These are phyloP conservation scores for Cryptococcus floricola DNA, from an alignment of 1,284 basidiomycete species.

Conservation along the genomic window DNA sequence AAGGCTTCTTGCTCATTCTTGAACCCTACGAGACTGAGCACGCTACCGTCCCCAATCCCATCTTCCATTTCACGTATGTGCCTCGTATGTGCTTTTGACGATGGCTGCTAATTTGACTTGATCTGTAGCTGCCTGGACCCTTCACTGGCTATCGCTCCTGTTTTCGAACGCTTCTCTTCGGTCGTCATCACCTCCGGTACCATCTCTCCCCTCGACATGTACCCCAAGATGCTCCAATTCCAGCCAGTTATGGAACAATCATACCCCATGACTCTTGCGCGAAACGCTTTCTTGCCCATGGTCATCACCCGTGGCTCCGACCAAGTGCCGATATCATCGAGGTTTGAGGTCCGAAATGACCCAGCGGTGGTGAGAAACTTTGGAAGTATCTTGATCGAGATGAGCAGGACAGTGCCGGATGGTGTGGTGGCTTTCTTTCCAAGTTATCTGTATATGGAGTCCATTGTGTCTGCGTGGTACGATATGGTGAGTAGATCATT, in stretches of 20 bases:
- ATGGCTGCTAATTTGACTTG: background rate
- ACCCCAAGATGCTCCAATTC: conserved; percentile 99
- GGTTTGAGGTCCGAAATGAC: conserved; percentile 98
- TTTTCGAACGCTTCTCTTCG: conserved; percentile 96
- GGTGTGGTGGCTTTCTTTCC: conserved; percentile 99
- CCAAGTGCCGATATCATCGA: conserved; percentile 97
- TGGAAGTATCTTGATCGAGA: conserved; percentile 95
- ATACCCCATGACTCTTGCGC: conserved; percentile 95
- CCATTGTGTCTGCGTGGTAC: conserved; percentile 98
- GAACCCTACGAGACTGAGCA: conserved; percentile 99
- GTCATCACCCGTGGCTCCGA: conserved; percentile 98
- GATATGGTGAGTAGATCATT: conserved; percentile 75
- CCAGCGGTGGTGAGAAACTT: conserved; percentile 99
- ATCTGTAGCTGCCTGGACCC: conserved; percentile 82
- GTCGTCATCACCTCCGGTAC: conserved; percentile 99
- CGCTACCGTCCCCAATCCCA: conserved; percentile 96
- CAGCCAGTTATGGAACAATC: conserved; percentile 95
- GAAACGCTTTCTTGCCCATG: conserved; percentile 96
- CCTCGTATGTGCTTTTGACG: no score
- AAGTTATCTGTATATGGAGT: conserved; percentile 99
- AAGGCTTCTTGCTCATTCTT: conserved; percentile 93
- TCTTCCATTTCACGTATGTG: conserved; percentile 93
- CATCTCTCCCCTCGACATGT: conserved; percentile 96
- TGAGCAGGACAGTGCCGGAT: conserved; percentile 95
- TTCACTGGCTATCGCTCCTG: conserved; percentile 93